A percentile compares a stretch with the other conserved stretches of the same genome.
Evolutionary conservation across 352 stramenopile genomes (phyloP).

Genomic region (Phytophthora ramorum): DNA sequence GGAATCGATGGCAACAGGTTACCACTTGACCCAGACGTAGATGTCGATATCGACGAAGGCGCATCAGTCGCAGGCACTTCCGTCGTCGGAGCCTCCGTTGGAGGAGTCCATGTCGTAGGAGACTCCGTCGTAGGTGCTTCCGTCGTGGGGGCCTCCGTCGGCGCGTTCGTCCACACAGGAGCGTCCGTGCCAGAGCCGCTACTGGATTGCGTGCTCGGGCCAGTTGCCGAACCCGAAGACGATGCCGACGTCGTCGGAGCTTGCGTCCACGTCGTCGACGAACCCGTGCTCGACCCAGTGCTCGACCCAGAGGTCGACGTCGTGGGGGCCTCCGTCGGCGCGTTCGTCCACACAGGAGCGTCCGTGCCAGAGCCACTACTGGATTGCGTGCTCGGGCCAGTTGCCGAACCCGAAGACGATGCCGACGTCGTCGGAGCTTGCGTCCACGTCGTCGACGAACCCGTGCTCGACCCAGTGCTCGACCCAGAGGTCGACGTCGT

Average conservation of each 20-base stretch:
- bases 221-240: too few species aligned
- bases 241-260: neutral
- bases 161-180: too few species aligned
- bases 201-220: too few species aligned
- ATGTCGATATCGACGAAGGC: constrained; percentile 10
- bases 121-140: constrained; percentile 17
- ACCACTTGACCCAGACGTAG: constrained; percentile 18
- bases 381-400: constrained; percentile 1
- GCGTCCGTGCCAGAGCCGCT: too few species aligned
- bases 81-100: constrained; percentile 4
- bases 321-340: neutral
- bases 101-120: neutral
- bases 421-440: constrained; percentile 5
- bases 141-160: constrained; percentile 11
- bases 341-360: neutral
- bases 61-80: constrained; percentile 5
- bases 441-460: constrained; percentile 1
- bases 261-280: constrained; percentile 2
- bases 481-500: neutral
- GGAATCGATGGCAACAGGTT: neutral
- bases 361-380: too few species aligned
- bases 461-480: neutral
- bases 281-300: too few species aligned
- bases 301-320: too few species aligned
- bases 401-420: neutral